phyloP scores from a whole-genome alignment of 495 filamentous ascomycete genomes.

The Penicillium manginii region DNA sequence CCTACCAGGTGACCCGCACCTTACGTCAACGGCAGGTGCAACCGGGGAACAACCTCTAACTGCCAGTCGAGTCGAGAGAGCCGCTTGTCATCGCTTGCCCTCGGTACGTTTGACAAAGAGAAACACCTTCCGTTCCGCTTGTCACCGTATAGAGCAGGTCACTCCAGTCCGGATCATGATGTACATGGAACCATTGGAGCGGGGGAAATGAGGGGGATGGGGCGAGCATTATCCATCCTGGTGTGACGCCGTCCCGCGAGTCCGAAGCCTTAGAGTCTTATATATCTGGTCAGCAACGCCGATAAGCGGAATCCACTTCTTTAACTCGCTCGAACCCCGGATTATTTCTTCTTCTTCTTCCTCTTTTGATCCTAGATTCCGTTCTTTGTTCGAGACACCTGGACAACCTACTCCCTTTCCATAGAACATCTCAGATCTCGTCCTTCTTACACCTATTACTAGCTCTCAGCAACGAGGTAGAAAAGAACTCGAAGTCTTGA shows the following conservation, averaged over 20 bases:
- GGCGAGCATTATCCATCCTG: background rate
- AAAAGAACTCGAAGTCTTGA: too few species aligned
- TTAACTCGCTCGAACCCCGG: conserved; percentile 31
- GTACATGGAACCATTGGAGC: conserved; percentile 7
- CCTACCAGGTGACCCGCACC: conserved; percentile 17
- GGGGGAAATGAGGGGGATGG: conserved; percentile 6
- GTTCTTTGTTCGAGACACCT: background rate
- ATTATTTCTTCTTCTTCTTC: conserved; percentile 22
- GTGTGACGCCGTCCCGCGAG: background rate
- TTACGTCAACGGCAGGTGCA: conserved; percentile 25
- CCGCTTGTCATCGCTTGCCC: conserved; percentile 36
- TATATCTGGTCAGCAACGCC: conserved; percentile 1
- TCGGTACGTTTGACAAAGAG: conserved; percentile 34
- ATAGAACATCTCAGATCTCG: background rate
- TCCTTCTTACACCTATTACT: background rate
- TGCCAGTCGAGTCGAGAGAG: conserved; percentile 9
- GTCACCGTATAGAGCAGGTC: conserved; percentile 15
- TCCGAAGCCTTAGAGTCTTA: background rate
- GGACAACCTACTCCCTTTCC: background rate
- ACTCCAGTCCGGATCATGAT: conserved; percentile 28
- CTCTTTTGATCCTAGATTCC: background rate
- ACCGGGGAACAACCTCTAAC: conserved; percentile 7
- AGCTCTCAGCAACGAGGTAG: too few species aligned
- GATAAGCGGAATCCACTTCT: conserved; percentile 3
- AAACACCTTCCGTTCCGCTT: conserved; percentile 14